Evolutionary conservation across 2,329 filamentous ascomycete genomes (phyloP), one percentile per base, ranked within the genome.

Genomic region (Colletotrichum tropicicola): DNA sequence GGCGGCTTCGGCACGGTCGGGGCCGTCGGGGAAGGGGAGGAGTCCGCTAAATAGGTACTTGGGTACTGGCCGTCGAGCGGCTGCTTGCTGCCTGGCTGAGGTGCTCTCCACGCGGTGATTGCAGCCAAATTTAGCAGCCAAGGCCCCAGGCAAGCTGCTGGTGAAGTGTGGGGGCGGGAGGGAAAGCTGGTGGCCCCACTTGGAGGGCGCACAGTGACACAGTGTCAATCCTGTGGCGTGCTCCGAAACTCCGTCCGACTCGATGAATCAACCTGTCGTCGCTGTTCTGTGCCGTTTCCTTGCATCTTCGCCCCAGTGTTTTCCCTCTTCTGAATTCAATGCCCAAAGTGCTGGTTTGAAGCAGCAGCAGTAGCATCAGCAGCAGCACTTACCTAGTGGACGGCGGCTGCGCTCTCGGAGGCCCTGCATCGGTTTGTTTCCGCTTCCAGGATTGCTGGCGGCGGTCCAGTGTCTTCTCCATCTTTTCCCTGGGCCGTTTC

Each of bases 1-100:
- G n/a, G 9, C 15, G 41, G 56, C 43, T 55, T 55, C 61, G 49
- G 57, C 28, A 55, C 13, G 49, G 48, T 61, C 57, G 61, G 61
- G 27, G 43, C 13, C 43, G 48, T 61, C 57, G 61, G 61, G 27
- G 43, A 21, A 21, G 25, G 23, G 23, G 23, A 32, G 30, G 49
- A 43, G 45, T 28, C 51, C 28, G 47, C 21, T 21, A 43, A 13
- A 21, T 23, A n/a, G n/a, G n/a, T n/a, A n/a, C n/a, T n/a, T n/a
- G n/a, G n/a, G n/a, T n/a, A n/a, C n/a, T n/a, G n/a, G n/a, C n/a
- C n/a, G n/a, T n/a, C n/a, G n/a, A n/a, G n/a, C n/a, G n/a, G n/a
- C n/a, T n/a, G n/a, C n/a, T n/a, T n/a, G n/a, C n/a, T n/a, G n/a
- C n/a, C n/a, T n/a, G n/a, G n/a, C n/a, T n/a, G n/a, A n/a, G n/a